Conservation (phyloP, 257 asterid genomes). For the Solanum lycopersicoides region DNA sequence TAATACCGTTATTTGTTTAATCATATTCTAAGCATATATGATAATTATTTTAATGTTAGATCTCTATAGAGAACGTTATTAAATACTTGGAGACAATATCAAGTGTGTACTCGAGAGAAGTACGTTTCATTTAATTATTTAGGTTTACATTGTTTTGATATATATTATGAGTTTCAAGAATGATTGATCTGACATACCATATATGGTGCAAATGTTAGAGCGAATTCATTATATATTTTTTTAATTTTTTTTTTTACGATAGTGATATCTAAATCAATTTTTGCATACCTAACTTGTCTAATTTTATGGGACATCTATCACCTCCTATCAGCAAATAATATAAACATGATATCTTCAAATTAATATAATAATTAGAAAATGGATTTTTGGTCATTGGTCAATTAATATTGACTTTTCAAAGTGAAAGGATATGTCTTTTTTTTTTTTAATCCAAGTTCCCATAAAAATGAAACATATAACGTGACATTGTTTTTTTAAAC, state of each 20-base stretch:
- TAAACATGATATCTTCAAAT: not conserved
- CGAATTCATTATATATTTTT: not conserved
- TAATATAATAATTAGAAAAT: not conserved
- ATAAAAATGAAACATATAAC: not conserved
- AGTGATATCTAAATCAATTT: too few relatives aligned
- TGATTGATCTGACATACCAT: not conserved
- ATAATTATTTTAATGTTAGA: not conserved
- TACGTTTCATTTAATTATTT: not conserved
- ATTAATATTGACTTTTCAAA: not conserved
- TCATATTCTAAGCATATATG: not conserved
- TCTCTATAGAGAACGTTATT: not conserved
- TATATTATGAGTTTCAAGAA: not conserved
- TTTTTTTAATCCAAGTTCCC: not conserved
- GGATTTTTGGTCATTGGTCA: not conserved
- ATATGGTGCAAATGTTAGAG: not conserved
- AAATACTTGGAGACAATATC: not conserved
- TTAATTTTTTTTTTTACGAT: too few relatives aligned
- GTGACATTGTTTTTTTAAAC: not conserved
- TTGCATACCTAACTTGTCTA: fast-evolving
- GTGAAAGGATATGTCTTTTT: not conserved
- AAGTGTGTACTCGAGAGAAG: not conserved
- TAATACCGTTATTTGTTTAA: not conserved
- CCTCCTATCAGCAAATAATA: too few relatives aligned
- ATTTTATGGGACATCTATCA: too few relatives aligned
- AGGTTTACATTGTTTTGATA: not conserved